Evolutionary conservation across 306 rosid genomes (phyloP).

Genomic region (Cercis canadensis): DNA sequence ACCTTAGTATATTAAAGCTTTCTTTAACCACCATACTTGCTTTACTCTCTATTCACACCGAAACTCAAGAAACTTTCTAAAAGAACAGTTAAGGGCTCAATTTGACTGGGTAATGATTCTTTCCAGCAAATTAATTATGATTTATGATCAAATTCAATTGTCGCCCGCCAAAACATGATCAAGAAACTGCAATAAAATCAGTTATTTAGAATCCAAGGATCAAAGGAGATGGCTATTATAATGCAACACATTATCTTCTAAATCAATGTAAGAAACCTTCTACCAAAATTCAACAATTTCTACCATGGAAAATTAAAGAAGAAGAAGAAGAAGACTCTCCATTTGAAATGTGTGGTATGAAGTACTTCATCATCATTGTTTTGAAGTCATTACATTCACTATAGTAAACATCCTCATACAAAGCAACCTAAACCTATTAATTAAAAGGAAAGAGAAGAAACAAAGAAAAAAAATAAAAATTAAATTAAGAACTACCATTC

Average conservation of each 20-base stretch:
- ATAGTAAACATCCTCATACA: conserved; percentile 46
- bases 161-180: conserved; percentile 27
- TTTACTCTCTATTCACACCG: conserved; percentile 42
- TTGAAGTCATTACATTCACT: conserved; percentile 44
- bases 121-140: not conserved
- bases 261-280: conserved; percentile 32
- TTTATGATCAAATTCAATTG: conserved; percentile 27
- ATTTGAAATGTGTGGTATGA: conserved; percentile 15
- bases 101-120: conserved; percentile 35
- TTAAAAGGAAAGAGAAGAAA: not conserved
- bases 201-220: no score
- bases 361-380: conserved; percentile 25
- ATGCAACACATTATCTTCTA: conserved; percentile 26
- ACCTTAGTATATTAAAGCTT: conserved; percentile 23
- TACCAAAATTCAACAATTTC: conserved; percentile 21
- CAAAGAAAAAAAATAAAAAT: conserved; percentile 10
- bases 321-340: not conserved
- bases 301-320: not conserved
- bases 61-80: conserved; percentile 26
- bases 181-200: conserved; percentile 11
- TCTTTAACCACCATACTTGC: conserved; percentile 34
- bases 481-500: conserved; percentile 37
- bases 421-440: conserved; percentile 44
- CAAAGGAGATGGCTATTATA: not conserved
- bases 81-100: conserved; percentile 21